Percentiles rank a stretch among this genome's conserved stretches.
These are phyloP conservation scores for Xylariaceae sp. DNA, from an alignment of 2,329 filamentous ascomycete species.

Conservation along the genomic window DNA sequence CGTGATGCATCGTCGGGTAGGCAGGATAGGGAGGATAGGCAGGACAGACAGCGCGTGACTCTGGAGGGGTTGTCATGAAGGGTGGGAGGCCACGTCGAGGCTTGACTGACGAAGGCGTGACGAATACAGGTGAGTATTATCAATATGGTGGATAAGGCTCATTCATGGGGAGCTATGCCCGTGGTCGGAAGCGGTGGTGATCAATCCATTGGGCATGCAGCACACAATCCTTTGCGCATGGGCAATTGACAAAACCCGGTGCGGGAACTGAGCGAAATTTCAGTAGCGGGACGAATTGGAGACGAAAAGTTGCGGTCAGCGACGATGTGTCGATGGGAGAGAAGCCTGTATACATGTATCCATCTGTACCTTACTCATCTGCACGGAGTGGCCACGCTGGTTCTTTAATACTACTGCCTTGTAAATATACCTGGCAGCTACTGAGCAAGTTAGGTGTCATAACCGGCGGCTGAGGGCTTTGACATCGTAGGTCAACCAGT, in stretches of 20 bases:
- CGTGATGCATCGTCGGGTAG: constrained; percentile 1
- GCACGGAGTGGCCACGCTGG: no score
- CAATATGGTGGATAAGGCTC: constrained; percentile 6
- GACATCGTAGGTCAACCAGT: no score
- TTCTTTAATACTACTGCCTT: no score
- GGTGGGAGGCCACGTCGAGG: constrained; percentile 5
- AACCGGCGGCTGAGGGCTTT: no score
- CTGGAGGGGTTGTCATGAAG: constrained; percentile 4
- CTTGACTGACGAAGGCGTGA: constrained; percentile 2
- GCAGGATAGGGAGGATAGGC: constrained; percentile 2
- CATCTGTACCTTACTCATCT: no score
- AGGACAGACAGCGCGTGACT: constrained; percentile 2
- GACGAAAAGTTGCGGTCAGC: neutral
- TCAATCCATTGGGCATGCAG: constrained; percentile 5
- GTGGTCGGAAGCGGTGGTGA: constrained; percentile 7
- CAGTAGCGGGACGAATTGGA: constrained; percentile 2
- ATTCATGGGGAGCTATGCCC: constrained; percentile 10
- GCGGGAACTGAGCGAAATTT: constrained; percentile 1
- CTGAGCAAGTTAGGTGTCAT: no score
- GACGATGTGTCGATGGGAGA: no score
- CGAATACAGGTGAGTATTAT: constrained; percentile 4
- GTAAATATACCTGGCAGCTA: no score
- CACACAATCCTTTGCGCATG: constrained; percentile 7
- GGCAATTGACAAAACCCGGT: constrained; percentile 2
- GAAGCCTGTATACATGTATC: no score